phyloP scores from a whole-genome alignment of 352 stramenopile genomes.

The Globisporangium spiculum region DNA sequence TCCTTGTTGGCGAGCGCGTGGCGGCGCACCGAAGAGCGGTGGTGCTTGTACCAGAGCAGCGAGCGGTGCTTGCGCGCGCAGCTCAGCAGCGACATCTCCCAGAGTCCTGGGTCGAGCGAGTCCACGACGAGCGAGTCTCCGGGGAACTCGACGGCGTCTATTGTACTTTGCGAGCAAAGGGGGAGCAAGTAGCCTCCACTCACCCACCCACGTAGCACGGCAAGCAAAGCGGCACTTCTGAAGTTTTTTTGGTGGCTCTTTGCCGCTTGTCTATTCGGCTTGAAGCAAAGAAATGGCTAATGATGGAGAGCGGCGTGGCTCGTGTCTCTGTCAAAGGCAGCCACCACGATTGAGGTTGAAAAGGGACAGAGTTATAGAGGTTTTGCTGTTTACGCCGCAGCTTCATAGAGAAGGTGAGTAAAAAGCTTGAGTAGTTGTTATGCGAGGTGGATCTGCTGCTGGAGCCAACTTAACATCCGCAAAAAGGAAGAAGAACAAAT shows the following conservation, averaged over 20 bases:
- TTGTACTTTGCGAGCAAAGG: background rate
- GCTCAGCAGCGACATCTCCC: slow-evolving; percentile 61
- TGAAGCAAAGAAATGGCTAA: slow-evolving; percentile 17
- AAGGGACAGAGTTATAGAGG: background rate
- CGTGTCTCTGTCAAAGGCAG: background rate
- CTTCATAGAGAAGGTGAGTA: background rate
- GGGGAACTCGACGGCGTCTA: slow-evolving; percentile 9
- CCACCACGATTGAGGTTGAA: background rate
- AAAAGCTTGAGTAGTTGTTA: background rate
- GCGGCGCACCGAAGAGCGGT: slow-evolving; percentile 37
- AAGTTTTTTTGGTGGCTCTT: background rate
- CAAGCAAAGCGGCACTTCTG: background rate
- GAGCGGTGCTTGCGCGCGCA: slow-evolving; percentile 50
- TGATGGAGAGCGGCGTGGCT: background rate
- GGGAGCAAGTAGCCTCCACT: background rate
- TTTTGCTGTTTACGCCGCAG: background rate
- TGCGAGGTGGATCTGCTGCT: background rate
- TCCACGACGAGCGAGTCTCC: slow-evolving; percentile 26
- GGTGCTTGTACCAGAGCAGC: slow-evolving; percentile 41
- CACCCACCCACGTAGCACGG: background rate
- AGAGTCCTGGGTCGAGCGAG: slow-evolving; percentile 38
- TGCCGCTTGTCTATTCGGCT: slow-evolving; percentile 2
- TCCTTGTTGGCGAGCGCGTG: slow-evolving; percentile 19
- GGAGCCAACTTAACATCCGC: background rate
- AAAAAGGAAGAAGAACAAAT: background rate